Base-by-base conservation (phyloP, 2,329 filamentous ascomycete genomes). In the Colletotrichum orbiculare region DNA sequence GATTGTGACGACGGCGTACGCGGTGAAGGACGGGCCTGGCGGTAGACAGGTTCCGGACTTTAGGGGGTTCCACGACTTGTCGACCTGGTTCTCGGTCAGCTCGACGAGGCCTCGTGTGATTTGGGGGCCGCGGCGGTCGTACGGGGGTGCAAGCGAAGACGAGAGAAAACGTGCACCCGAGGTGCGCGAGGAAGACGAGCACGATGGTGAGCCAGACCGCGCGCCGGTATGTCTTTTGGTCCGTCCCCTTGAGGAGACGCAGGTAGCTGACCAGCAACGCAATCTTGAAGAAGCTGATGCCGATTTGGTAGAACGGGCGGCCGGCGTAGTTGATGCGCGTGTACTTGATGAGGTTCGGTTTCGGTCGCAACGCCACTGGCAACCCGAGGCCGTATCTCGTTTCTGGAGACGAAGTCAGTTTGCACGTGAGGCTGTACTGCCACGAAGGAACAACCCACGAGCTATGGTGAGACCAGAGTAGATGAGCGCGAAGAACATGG, bases 231-330 rank as follows among this genome's bases (percentile, higher is more conserved):
- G 67, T 48, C 25, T 69, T 74, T 55, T 83, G 82, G 34, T 80
- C 78, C 0, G 82, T 85, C 1, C 81, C 79, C 46, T 79, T 78
- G 39, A 86, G 75, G 2, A 87, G 77, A 6, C 83, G 79, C 15
- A 86, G 72, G 67, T 85, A 86, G 67, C 81, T 84, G 69, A 86
- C 80, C 61, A 84, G 75, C 2, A 86, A 74, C 0, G 84, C 83
- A 35, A 85, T 80, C 70, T 87, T 87, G 78, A 87, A 87, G 62
- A 84, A 84, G 64, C 81, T 82, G 71, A 87, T 84, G 42, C 84
- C 84, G 8, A 85, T 54, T 66, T 86, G 83, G 65, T 87, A 87
- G 48, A 86, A 79, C 0, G 84, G 84, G 3, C 84, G 79, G 2
- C 83, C 84, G 6, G 81, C 81, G 67, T 79, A 86, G 71, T 87